phyloP scores from a whole-genome alignment of 2,329 filamentous ascomycete species.

The Raffaelea ambrosiae region DNA sequence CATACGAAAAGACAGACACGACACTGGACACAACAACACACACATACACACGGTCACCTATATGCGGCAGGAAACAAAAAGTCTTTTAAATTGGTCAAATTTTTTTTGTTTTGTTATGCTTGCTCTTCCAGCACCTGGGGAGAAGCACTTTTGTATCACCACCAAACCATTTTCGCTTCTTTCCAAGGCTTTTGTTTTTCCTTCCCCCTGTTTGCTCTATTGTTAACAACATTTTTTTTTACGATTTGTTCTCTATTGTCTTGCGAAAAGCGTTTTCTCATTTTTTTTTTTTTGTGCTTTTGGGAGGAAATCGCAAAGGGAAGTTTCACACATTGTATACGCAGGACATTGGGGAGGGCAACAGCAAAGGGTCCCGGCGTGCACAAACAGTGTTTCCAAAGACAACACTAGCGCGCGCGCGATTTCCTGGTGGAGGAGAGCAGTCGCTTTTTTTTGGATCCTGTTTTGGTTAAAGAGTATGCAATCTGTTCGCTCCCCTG shows the following conservation, averaged over 20 bases:
- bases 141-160: neutral
- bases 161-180: neutral
- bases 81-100: conserved; percentile 1
- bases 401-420: neutral
- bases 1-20: conserved; percentile 5
- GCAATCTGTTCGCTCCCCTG: too few relatives aligned
- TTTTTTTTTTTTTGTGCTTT: too few relatives aligned
- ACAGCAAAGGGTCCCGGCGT: neutral
- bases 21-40: conserved; percentile 5
- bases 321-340: neutral
- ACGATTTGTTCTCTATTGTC: neutral
- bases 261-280: neutral
- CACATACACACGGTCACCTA: neutral
- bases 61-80: neutral
- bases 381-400: neutral
- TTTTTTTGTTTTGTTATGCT: conserved; percentile 8
- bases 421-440: neutral
- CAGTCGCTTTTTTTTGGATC: neutral
- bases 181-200: neutral
- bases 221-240: neutral
- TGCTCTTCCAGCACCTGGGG: neutral
- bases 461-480: too few relatives aligned
- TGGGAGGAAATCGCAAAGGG: neutral
- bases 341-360: neutral
- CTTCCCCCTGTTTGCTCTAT: neutral